phyloP scores from a whole-genome alignment of 2,329 filamentous ascomycete species.

The Aureobasidium subglaciale region DNA sequence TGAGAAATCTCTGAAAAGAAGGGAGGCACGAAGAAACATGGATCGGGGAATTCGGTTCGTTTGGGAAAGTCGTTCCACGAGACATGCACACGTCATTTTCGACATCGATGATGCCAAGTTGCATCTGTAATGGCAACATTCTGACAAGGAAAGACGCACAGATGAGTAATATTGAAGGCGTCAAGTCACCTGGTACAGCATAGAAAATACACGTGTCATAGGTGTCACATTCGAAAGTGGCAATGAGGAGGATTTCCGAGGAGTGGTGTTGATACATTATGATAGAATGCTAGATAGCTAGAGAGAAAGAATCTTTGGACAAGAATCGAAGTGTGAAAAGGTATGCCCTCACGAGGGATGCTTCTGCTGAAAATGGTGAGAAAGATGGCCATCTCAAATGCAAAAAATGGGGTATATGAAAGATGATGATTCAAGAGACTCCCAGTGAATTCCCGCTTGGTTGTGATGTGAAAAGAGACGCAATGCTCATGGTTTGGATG shows the following conservation, averaged over 20 bases:
- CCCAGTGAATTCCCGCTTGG: neutral
- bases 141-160: neutral
- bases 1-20: neutral
- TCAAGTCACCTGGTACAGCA: neutral
- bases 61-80: neutral
- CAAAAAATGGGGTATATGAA: neutral
- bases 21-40: neutral
- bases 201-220: neutral
- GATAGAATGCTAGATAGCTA: neutral
- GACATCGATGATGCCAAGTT: constrained; percentile 7
- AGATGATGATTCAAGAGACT: constrained; percentile 6
- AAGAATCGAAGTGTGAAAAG: constrained; percentile 1
- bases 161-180: neutral
- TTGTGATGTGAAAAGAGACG: neutral
- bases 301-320: neutral
- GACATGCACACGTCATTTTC: neutral
- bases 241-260: neutral
- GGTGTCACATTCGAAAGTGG: neutral
- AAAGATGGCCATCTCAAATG: neutral
- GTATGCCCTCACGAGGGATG: constrained; percentile 5
- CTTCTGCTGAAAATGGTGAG: neutral
- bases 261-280: constrained; percentile 4
- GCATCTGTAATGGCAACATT: neutral
- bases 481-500: neutral
- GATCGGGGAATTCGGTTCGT: neutral